phyloP scores from a whole-genome alignment of 495 filamentous ascomycete species.

The Patellaria atrata region DNA sequence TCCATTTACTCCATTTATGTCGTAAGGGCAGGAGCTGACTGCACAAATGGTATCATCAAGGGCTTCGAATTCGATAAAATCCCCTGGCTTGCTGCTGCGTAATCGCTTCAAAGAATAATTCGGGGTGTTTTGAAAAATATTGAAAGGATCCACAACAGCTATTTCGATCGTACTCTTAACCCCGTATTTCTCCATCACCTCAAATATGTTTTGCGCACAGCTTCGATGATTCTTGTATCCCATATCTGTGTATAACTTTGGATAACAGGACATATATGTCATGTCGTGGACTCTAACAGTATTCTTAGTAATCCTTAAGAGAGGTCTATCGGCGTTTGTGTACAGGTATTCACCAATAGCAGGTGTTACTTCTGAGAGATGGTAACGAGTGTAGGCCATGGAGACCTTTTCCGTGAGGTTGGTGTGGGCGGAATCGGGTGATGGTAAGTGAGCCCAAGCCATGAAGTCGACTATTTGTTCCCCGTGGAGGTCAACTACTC shows the following conservation, averaged over 20 bases:
- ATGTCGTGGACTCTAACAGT: constrained; percentile 28
- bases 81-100: constrained; percentile 24
- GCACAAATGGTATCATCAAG: constrained; percentile 25
- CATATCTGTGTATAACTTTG: constrained; percentile 24
- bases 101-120: constrained; percentile 27
- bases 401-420: constrained; percentile 23
- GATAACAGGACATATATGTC: constrained; percentile 31
- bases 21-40: constrained; percentile 29
- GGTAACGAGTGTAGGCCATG: constrained; percentile 29
- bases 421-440: constrained; percentile 4
- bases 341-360: constrained; percentile 26
- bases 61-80: constrained; percentile 29
- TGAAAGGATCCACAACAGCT: constrained; percentile 29
- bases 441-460: constrained; percentile 25
- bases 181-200: constrained; percentile 24
- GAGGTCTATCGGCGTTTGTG: constrained; percentile 24
- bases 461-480: constrained; percentile 30
- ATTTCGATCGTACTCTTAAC: constrained; percentile 21
- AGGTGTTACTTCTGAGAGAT: constrained; percentile 22
- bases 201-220: constrained; percentile 27
- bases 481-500: constrained; percentile 28
- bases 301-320: constrained; percentile 22
- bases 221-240: constrained; percentile 23
- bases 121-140: constrained; percentile 30
- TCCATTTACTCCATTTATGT: constrained; percentile 28